Percentiles rank a stretch among this genome's conserved stretches.
phyloP scores from a whole-genome alignment of 2,329 filamentous ascomycete genomes.

The Phyllosticta capitalensis region DNA sequence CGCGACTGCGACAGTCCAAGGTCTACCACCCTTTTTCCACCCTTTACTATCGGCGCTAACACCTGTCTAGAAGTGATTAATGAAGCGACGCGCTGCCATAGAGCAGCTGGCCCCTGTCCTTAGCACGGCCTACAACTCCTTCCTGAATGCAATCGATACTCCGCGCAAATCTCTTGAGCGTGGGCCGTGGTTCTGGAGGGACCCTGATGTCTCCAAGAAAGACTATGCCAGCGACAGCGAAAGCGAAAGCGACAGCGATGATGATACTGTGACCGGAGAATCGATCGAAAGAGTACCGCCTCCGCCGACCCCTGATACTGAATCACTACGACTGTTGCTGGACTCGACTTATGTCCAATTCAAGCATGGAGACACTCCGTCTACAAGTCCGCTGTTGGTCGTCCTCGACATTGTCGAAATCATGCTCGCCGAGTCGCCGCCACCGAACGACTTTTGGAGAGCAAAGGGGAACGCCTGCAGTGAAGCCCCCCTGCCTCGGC shows the following conservation, averaged over 20 bases:
- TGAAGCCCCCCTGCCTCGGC: not conserved
- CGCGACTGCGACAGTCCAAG: not conserved
- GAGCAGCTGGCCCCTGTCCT: conserved; percentile 7
- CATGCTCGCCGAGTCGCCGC: conserved; percentile 4
- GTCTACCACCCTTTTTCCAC: not conserved
- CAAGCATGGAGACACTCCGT: conserved; percentile 2
- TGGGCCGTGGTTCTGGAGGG: not conserved
- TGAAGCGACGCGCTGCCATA: not conserved
- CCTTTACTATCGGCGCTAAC: not conserved
- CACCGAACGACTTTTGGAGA: not conserved
- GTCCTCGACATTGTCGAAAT: conserved; percentile 7
- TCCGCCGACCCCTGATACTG: conserved; percentile 3
- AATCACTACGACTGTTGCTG: not conserved
- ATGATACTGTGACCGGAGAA: conserved; percentile 1
- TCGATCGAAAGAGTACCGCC: not conserved
- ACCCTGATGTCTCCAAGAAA: not conserved
- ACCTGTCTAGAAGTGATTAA: not conserved
- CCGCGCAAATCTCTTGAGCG: not conserved
- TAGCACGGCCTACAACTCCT: conserved; percentile 6
- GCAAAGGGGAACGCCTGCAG: not conserved
- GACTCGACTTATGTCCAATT: not conserved
- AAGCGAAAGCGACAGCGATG: not conserved
- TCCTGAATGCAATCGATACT: conserved; percentile 6
- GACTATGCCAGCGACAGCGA: not conserved
- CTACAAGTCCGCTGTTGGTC: conserved; percentile 4